phyloP scores from a whole-genome alignment of 495 filamentous ascomycete genomes.

The Geopyxis carbonaria region DNA sequence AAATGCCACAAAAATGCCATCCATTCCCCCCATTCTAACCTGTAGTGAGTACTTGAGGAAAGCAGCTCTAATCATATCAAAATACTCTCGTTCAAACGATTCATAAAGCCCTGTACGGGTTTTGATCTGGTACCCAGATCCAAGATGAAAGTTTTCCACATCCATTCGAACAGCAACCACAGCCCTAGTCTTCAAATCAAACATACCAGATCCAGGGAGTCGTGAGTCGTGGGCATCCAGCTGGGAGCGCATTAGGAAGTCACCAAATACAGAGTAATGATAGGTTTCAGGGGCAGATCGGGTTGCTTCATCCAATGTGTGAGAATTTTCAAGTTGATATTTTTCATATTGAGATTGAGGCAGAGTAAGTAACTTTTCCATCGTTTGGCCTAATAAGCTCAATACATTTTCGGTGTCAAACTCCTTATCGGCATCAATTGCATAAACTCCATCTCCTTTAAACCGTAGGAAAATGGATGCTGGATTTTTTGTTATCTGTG shows the following conservation, averaged over 20 bases:
- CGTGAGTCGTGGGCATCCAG: conserved; percentile 79
- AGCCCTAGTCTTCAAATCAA: conserved; percentile 89
- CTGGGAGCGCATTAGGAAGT: conserved; percentile 91
- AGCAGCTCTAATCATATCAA: conserved; percentile 85
- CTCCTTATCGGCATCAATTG: conserved; percentile 96
- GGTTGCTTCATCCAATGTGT: conserved; percentile 47
- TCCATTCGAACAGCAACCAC: conserved; percentile 85
- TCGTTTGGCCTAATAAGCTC: conserved; percentile 76
- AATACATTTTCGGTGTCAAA: conserved; percentile 72
- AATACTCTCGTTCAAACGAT: conserved; percentile 89
- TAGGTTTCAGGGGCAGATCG: conserved; percentile 52
- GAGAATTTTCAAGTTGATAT: conserved; percentile 50
- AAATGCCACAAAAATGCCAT: conserved; percentile 95
- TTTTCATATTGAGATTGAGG: conserved; percentile 65
- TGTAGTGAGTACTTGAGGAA: conserved; percentile 96
- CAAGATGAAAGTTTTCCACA: conserved; percentile 48
- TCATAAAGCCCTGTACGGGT: conserved; percentile 55
- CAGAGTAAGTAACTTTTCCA: conserved; percentile 90
- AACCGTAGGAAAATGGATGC: conserved; percentile 69
- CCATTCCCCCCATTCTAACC: conserved; percentile 92
- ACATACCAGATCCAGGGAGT: conserved; percentile 83
- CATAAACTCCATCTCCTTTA: conserved; percentile 62
- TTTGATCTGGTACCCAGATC: conserved; percentile 75
- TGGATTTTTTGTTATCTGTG: conserved; percentile 49
- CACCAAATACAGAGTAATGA: conserved; percentile 74